Evolutionary conservation across 164 flowering plant genomes (phyloP).

Genomic region (Magnolia sinica): DNA sequence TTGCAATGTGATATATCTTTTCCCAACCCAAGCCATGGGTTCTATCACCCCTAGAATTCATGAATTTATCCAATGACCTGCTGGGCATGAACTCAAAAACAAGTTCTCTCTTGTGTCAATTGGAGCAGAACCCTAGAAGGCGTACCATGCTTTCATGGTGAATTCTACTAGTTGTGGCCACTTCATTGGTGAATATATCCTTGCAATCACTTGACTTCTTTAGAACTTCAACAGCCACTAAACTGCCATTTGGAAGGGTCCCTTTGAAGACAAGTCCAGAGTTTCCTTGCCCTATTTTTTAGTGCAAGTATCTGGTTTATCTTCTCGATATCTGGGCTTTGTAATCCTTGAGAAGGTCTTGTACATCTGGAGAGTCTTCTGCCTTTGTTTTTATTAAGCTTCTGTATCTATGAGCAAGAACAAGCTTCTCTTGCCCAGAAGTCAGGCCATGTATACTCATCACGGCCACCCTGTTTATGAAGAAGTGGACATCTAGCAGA

Average conservation of each 20-base stretch:
- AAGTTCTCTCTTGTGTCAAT: slow-evolving; percentile 33
- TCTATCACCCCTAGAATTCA: not conserved
- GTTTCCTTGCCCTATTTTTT: slow-evolving; percentile 11
- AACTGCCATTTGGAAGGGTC: not conserved
- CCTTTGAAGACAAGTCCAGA: slow-evolving; percentile 5
- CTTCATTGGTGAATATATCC: slow-evolving; percentile 8
- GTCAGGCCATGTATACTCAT: too few species aligned
- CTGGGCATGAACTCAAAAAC: slow-evolving; percentile 60
- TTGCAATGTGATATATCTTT: slow-evolving; percentile 4
- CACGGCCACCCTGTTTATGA: too few species aligned
- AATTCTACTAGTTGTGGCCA: slow-evolving; percentile 47
- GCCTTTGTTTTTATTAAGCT: not conserved
- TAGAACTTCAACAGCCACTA: slow-evolving; percentile 6
- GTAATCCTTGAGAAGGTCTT: slow-evolving; percentile 8
- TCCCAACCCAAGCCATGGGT: slow-evolving; percentile 1
- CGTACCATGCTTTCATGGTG: slow-evolving; percentile 52
- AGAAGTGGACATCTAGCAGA: too few species aligned
- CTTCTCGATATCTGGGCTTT: not conserved
- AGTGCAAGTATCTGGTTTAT: not conserved
- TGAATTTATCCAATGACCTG: slow-evolving; percentile 32
- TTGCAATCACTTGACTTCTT: not conserved
- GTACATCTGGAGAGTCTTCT: not conserved
- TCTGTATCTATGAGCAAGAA: not conserved
- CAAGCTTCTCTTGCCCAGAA: too few species aligned
- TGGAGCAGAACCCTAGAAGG: slow-evolving; percentile 48